Evolutionary conservation across 805 yeast species (phyloP), one percentile per base, ranked within the genome.

Genomic region (Saturnispora saitoi): DNA sequence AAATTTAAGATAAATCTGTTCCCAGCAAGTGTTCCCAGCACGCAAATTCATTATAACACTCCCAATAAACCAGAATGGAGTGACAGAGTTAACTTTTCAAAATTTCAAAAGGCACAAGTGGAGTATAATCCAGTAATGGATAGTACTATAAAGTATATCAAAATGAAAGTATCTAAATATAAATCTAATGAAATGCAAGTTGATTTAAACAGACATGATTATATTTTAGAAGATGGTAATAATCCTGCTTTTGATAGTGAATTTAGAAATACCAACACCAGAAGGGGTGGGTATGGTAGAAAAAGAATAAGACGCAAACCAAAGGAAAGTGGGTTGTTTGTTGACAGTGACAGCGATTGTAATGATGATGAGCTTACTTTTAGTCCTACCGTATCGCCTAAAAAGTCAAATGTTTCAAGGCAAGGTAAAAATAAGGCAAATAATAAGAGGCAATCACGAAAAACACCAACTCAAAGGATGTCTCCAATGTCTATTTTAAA

Each of bases 71-170:
- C 56, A 8, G 43, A 43, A 12, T 57, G 60, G 60, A 31, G 42
- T 4, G 51, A 55, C 36, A 45, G 59, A 26, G 34, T 48, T 2
- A 56, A 57, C 28, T 57, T 45, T 32, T 55, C 58, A 1, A 50
- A 37, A 34, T 57, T 57, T 34, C 22, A 22, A 11, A 57, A 56
- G 42, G n/a, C 40, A 17, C 37, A 51, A 4, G 46, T 48, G 12
- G 43, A 47, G 5, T 39, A 45, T 31, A 57, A 57, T 44, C 55
- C 58, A 12, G 48, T 57, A 8, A 48, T 53, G 42, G 58, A 56
- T 48, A 53, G 57, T 31, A 52, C 58, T 2, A 49, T 56, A 3
- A 48, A 54, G 39, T 55, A 55, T 10, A 50, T 57, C 9, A 52
- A 50, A 22, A 42, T 57, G 45, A 54, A 49, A 31, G 50, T 42